Evolutionary conservation across 1,284 basidiomycete species (phyloP).

Genomic region (Puccinia horiana): DNA sequence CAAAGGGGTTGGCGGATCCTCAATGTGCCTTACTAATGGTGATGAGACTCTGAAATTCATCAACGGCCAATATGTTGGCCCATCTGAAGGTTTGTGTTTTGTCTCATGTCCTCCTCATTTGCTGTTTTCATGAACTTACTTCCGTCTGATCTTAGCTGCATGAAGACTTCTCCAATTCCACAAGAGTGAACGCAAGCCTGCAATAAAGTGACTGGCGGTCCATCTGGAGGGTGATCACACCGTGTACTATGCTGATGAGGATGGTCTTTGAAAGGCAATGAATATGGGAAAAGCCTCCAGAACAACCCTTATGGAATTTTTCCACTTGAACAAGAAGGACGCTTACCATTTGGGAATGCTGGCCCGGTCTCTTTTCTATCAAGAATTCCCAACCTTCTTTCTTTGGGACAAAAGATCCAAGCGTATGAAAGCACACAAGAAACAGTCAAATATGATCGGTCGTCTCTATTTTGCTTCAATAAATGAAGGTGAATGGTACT

Average conservation of each 20-base stretch:
- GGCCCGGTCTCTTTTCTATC: neutral
- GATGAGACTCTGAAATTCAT: constrained; percentile 52
- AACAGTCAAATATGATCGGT: neutral
- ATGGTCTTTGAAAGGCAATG: neutral
- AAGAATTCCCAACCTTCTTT: neutral
- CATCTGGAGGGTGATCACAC: neutral
- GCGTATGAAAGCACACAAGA: neutral
- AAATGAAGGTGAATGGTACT: neutral
- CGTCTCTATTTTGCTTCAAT: neutral
- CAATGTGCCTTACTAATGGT: constrained; percentile 51
- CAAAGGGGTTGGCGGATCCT: constrained; percentile 62
- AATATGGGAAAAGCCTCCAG: neutral
- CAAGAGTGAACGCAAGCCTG: neutral
- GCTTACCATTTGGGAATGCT: neutral
- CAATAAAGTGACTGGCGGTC: neutral
- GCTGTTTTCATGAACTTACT: neutral
- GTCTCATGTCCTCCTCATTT: neutral
- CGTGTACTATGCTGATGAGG: neutral
- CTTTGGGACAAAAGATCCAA: neutral
- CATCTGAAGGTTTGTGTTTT: neutral
- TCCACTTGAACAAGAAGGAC: neutral
- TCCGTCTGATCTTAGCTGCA: constrained; percentile 48
- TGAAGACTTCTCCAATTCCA: neutral
- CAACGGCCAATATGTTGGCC: constrained; percentile 3
- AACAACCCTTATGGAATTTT: neutral